Base-by-base conservation (phyloP, 2,329 filamentous ascomycete genomes). In the Exophiala aquamarina region DNA sequence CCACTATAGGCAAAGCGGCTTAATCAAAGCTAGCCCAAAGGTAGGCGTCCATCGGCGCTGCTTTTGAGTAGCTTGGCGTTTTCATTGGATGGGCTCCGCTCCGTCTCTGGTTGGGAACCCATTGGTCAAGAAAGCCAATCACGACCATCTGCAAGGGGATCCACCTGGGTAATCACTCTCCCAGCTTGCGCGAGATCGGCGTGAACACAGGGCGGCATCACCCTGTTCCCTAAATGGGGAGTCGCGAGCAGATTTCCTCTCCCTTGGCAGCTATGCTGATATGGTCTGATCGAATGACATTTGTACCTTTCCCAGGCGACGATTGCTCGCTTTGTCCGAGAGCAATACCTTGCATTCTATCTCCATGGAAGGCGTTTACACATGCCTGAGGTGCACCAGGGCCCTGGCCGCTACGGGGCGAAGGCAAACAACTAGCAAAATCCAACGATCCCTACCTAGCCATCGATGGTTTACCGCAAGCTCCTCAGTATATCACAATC, bases 381-480 rank as follows among this genome's bases (percentile, higher is more conserved):
- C 54, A 17, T 57, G 54, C 32, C 23, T 57, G 46, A 49, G 49
- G 41, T 57, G 54, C 43, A 46, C 49, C 6, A 42, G 54, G 41
- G 42, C 54, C 44, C 49, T 57, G 26, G 50, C 52, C 17, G 44
- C 42, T 14, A 31, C 28, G 9, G 35, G 35, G 28, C 29, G 40
- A 48, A 36, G 41, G 17, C 47, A 44, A 13, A 23, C 49, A 13
- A 42, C 20, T 33, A 33, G 26, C 15, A 40, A 39, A 19, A 18
- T 49, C 7, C 35, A 41, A 17, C 49, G 47, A 15, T 44, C 38
- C n/a, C 32, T 47, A 18, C 32, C 44, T 29, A 26, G 28, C 9
- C 31, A 35, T 26, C 54, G 54, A 29, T 49, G 43, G 41, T 54
- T 54, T 31, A 34, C 49, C 23, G 49, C 52, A 37, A 52, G 45